Percentiles rank a stretch among this genome's conserved stretches.
These are phyloP conservation scores for Penicillium lividum DNA, from an alignment of 495 filamentous ascomycete species.

Conservation along the genomic window DNA sequence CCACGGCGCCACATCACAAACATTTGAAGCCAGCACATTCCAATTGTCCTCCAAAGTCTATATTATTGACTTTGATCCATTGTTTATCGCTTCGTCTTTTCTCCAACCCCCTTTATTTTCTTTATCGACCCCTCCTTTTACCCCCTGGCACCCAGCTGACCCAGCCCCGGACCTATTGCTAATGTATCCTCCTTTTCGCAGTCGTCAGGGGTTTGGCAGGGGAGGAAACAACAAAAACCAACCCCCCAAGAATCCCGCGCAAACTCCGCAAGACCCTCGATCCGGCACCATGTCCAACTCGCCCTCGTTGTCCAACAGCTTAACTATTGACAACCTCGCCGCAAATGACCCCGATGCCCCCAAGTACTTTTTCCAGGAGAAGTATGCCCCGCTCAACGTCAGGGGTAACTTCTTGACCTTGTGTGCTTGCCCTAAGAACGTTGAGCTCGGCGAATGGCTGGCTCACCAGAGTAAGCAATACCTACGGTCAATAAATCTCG, in stretches of 20 bases:
- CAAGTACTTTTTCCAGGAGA: conserved; percentile 75
- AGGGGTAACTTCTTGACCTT: conserved; percentile 96
- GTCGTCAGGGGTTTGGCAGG: conserved; percentile 54
- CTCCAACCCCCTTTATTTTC: conserved; percentile 16
- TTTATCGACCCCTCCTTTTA: neutral
- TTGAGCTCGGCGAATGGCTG: conserved; percentile 91
- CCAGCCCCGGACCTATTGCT: conserved; percentile 27
- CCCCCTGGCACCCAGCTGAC: conserved; percentile 1
- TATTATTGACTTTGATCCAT: conserved; percentile 10
- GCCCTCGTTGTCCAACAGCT: conserved; percentile 53
- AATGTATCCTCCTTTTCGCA: conserved; percentile 40
- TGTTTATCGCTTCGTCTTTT: conserved; percentile 11
- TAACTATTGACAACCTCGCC: conserved; percentile 50
- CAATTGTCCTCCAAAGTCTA: conserved; percentile 7
- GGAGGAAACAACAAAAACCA: conserved; percentile 55
- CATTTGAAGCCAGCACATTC: neutral
- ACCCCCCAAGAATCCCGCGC: conserved; percentile 49
- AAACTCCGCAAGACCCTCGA: conserved; percentile 49
- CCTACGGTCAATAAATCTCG: neutral
- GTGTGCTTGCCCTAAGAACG: conserved; percentile 82
- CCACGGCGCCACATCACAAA: conserved; percentile 1
- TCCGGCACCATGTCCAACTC: conserved; percentile 57
- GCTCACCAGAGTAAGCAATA: conserved; percentile 79
- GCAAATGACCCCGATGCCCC: conserved; percentile 56
- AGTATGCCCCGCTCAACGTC: conserved; percentile 82